These are phyloP conservation scores for Penicillium paneum DNA, from an alignment of 2,329 filamentous ascomycete genomes.

Conservation along the genomic window DNA sequence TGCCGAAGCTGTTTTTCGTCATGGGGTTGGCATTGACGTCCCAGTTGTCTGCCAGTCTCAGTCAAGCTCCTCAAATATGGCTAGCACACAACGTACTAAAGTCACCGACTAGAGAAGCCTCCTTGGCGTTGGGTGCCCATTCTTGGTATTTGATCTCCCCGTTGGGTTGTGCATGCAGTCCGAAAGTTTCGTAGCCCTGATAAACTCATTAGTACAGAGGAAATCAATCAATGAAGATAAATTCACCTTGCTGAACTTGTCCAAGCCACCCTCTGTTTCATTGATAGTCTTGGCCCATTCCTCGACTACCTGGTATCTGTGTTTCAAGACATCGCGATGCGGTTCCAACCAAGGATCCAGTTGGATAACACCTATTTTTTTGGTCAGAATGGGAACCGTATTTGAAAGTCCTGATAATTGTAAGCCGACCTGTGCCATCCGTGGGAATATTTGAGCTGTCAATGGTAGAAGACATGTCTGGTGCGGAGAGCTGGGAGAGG, in stretches of 20 bases:
- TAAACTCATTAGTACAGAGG: neutral
- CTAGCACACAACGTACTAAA: slow-evolving; percentile 65
- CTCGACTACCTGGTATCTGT: slow-evolving; percentile 74
- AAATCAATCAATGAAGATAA: neutral
- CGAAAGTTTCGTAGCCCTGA: slow-evolving; percentile 81
- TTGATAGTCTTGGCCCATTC: slow-evolving; percentile 84
- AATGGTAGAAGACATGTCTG: slow-evolving; percentile 7
- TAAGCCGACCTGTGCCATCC: slow-evolving; percentile 22
- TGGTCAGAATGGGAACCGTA: neutral
- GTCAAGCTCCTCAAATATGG: slow-evolving; percentile 16
- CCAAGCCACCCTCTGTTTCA: slow-evolving; percentile 79
- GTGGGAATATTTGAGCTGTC: slow-evolving; percentile 8
- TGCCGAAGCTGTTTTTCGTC: slow-evolving; percentile 79
- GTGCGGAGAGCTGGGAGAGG: slow-evolving; percentile 2
- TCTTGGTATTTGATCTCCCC: slow-evolving; percentile 89
- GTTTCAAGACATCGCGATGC: slow-evolving; percentile 72
- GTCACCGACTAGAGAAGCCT: slow-evolving; percentile 85
- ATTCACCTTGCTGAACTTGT: slow-evolving; percentile 80
- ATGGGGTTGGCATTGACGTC: slow-evolving; percentile 78
- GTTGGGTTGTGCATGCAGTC: slow-evolving; percentile 75
- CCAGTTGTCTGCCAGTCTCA: slow-evolving; percentile 68
- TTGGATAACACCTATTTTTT: slow-evolving; percentile 68
- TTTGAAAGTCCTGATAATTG: neutral
- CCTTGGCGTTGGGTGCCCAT: slow-evolving; percentile 88
- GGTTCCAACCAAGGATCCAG: slow-evolving; percentile 88